Base-by-base conservation (phyloP, 2,329 filamentous ascomycete genomes). In the Sphaceloma murrayae region DNA sequence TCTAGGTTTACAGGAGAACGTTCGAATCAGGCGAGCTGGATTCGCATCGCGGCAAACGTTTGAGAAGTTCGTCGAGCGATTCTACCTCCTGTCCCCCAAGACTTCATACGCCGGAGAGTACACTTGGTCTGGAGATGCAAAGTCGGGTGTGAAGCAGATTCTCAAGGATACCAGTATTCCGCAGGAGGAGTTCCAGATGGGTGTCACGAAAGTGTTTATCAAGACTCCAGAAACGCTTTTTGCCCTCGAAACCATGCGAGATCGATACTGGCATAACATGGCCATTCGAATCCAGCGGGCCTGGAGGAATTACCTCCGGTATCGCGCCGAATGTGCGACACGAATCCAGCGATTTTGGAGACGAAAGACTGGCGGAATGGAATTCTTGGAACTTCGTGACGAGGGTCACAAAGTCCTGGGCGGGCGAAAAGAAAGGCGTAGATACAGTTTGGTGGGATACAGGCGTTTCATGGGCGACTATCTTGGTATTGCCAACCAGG, bases 231-330 rank as follows among this genome's bases (percentile, higher is more conserved):
- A 98, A 64, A 98, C 91, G 0, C 69, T 98, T 2, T 98, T 98
- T 58, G 91, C 91, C 2, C 70, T 98, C 8, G 91, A 98, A 64
- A 88, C 93, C 47, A 96, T 98, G 89, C 78, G 91, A 59, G 91
- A 98, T 61, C 75, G 85, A 46, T 98, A 96, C 65, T 96, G 89
- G 89, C 89, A 96, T 65, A 98, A 96, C 66, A 96, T 98, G 91
- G 91, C 91, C 3, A 94, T 89, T 48, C 79, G 91, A 48, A 96
- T 98, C 48, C 91, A 98, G 67, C 78, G 91, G 54, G 91, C 94
- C 58, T 98, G 91, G 91, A 78, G 91, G 56, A 94, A 93, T 43
- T 96, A 95, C 58, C 74, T 96, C 30, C 80, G 89, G 4, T 96
- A 96, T 64, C 78, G 91, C 33, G 82, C 79, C 18, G 91, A 98